Percentiles rank a stretch among this genome's conserved stretches.
These are phyloP conservation scores for Boletus sp. DNA, from an alignment of 1,284 basidiomycete species.

Conservation along the genomic window DNA sequence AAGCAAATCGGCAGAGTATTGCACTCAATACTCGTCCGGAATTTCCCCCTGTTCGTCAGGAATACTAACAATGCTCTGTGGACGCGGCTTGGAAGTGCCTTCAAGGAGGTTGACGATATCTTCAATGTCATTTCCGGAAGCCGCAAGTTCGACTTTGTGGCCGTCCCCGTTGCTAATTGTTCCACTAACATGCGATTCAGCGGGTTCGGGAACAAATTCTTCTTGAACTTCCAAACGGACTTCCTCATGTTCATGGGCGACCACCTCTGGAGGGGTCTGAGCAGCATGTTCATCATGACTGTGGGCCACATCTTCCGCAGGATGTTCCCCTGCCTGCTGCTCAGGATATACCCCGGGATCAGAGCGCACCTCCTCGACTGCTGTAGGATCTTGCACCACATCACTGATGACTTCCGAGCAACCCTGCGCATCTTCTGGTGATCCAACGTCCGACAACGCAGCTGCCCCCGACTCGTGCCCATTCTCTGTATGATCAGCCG, in stretches of 20 bases:
- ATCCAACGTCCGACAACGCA: constrained; percentile 11
- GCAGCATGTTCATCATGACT: constrained; percentile 7
- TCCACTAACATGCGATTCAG: constrained; percentile 10
- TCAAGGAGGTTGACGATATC: constrained; percentile 65
- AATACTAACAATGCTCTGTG: constrained; percentile 43
- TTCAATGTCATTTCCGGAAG: constrained; percentile 45
- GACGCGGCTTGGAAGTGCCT: constrained; percentile 39
- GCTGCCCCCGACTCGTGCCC: constrained; percentile 16
- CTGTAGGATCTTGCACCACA: constrained; percentile 5
- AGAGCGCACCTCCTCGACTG: constrained; percentile 12
- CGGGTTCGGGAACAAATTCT: constrained; percentile 8
- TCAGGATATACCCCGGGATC: constrained; percentile 15
- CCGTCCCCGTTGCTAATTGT: constrained; percentile 10
- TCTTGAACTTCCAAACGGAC: constrained; percentile 11
- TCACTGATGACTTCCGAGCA: constrained; percentile 11
- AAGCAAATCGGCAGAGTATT: constrained; percentile 1
- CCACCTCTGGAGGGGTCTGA: constrained; percentile 9
- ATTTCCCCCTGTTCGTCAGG: constrained; percentile 41
- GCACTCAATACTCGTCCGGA: constrained; percentile 23
- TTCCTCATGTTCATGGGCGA: constrained; percentile 10
- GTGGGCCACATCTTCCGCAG: constrained; percentile 11
- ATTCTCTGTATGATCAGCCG: constrained; percentile 22
- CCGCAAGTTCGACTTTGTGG: constrained; percentile 17
- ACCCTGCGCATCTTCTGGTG: constrained; percentile 13
- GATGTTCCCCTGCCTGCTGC: constrained; percentile 5